Conservation (phyloP, 305 asterid genomes). For the Petunia hybrid region DNA sequence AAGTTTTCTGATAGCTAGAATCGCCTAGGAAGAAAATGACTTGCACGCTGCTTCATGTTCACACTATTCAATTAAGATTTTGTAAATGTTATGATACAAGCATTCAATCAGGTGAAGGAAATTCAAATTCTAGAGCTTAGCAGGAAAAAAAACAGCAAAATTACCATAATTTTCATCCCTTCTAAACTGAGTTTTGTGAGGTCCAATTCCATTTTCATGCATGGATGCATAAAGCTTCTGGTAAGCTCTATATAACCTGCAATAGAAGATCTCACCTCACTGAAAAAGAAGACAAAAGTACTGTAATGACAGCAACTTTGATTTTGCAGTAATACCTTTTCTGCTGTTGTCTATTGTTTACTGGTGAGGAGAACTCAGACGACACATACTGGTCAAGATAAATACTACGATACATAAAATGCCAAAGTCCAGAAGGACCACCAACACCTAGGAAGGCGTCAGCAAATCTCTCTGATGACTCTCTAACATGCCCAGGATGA, state of each 20-base stretch:
- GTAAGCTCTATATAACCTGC: constrained; percentile 89
- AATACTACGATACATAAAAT: constrained; percentile 88
- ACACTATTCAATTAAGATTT: background rate
- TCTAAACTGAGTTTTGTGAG: constrained; percentile 96
- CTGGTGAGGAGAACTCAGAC: constrained; percentile 89
- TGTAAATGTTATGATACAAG: background rate
- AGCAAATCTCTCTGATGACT: constrained; percentile 52
- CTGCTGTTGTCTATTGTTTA: constrained; percentile 76
- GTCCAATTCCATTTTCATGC: constrained; percentile 86
- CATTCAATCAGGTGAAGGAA: constrained; percentile 2
- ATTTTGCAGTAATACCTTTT: constrained; percentile 62
- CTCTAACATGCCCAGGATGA: constrained; percentile 59
- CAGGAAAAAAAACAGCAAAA: constrained; percentile 24
- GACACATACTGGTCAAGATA: constrained; percentile 90
- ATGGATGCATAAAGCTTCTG: constrained; percentile 80
- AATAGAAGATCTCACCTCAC: constrained; percentile 34
- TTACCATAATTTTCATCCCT: constrained; percentile 95
- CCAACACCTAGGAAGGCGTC: constrained; percentile 67
- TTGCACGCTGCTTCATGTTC: background rate
- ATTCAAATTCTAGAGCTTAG: background rate
- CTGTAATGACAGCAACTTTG: constrained; percentile 32
- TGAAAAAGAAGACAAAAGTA: constrained; percentile 4
- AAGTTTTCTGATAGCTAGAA: constrained; percentile 17
- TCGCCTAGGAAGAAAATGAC: constrained; percentile 1
- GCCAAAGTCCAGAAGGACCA: constrained; percentile 99